These are phyloP conservation scores for Penicillium fuscoglaucum DNA, from an alignment of 2,329 filamentous ascomycete genomes.

Conservation along the genomic window DNA sequence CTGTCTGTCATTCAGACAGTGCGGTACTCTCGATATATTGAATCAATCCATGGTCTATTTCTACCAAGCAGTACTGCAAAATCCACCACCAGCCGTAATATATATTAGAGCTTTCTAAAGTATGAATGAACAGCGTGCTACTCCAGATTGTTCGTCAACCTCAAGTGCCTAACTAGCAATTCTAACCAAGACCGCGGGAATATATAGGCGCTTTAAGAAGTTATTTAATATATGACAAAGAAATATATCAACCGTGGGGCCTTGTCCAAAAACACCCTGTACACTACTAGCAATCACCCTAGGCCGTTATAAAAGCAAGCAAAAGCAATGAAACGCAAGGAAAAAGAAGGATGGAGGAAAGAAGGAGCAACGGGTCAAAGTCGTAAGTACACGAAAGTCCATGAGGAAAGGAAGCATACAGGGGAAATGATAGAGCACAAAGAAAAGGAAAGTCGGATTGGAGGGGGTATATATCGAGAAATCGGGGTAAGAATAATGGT, in stretches of 20 bases:
- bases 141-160: neutral
- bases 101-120: neutral
- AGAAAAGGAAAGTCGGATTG: constrained; percentile 18
- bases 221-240: constrained; percentile 7
- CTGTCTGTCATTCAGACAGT: neutral
- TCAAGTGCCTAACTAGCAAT: neutral
- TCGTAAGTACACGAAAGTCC: constrained; percentile 25
- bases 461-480: constrained; percentile 25
- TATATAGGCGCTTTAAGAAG: neutral
- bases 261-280: constrained; percentile 10
- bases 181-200: neutral
- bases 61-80: neutral
- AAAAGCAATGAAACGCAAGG: neutral
- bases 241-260: neutral
- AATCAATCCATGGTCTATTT: constrained; percentile 14
- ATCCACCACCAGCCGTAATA: neutral
- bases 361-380: constrained; percentile 1
- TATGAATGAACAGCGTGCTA: neutral
- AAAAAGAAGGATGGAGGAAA: neutral
- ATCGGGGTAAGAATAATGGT: constrained; percentile 11
- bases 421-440: constrained; percentile 9
- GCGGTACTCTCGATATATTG: neutral
- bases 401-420: constrained; percentile 16
- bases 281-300: constrained; percentile 15
- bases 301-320: neutral